Evolutionary conservation across 2,329 filamentous ascomycete species (phyloP).

Genomic region (Fusarium guadeloupense): DNA sequence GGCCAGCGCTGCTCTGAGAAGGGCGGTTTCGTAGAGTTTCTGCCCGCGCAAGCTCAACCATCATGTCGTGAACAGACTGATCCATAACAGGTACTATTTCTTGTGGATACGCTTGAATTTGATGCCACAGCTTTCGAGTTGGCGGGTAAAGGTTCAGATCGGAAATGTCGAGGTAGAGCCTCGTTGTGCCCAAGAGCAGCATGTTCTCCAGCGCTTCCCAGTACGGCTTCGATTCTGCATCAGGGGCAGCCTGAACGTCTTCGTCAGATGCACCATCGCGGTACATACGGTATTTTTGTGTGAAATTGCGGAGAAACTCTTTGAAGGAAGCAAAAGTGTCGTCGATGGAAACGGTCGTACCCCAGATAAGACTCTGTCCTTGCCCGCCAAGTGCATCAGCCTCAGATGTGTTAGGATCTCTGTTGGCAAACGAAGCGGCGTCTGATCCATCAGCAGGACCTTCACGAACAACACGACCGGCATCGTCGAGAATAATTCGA

Average conservation of each 20-base stretch:
- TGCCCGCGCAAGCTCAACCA: slow-evolving; percentile 86
- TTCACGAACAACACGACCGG: slow-evolving; percentile 66
- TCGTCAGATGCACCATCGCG: slow-evolving; percentile 83
- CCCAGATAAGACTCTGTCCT: slow-evolving; percentile 89
- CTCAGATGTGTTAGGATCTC: slow-evolving; percentile 88
- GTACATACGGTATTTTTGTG: slow-evolving; percentile 93
- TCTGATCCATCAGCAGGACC: slow-evolving; percentile 63
- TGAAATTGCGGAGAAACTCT: slow-evolving; percentile 91
- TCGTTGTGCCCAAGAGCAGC: slow-evolving; percentile 83
- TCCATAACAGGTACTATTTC: slow-evolving; percentile 98
- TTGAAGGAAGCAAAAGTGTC: slow-evolving; percentile 90
- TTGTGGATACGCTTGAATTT: slow-evolving; percentile 91
- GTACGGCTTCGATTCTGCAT: slow-evolving; percentile 83
- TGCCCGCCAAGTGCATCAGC: slow-evolving; percentile 86
- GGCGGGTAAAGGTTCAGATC: slow-evolving; percentile 94
- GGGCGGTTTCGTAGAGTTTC: slow-evolving; percentile 76
- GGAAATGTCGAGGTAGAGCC: slow-evolving; percentile 86
- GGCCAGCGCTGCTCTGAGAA: slow-evolving; percentile 65
- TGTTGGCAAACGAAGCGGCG: slow-evolving; percentile 67
- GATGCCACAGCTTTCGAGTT: slow-evolving; percentile 94
- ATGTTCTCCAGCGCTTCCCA: slow-evolving; percentile 88
- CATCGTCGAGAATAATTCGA: slow-evolving; percentile 67
- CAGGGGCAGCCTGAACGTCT: slow-evolving; percentile 74
- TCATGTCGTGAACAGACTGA: slow-evolving; percentile 89
- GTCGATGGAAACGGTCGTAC: slow-evolving; percentile 93